phyloP scores from a whole-genome alignment of 805 yeast species.

The Metschnikowia kofuensis region DNA sequence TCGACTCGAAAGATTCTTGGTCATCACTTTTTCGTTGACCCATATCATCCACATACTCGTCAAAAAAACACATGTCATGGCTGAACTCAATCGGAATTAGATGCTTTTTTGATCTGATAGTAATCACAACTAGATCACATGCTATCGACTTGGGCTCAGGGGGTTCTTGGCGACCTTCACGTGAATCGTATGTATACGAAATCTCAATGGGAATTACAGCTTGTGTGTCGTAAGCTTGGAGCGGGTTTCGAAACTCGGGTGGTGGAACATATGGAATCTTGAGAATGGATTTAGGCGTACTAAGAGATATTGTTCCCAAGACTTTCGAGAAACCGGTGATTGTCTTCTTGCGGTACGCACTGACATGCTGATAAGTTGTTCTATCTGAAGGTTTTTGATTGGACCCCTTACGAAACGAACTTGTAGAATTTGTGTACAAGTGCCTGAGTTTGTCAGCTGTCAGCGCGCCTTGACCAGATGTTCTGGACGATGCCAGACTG shows the following conservation, averaged over 20 bases:
- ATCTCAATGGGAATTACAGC: conserved; percentile 34
- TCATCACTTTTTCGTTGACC: conserved; percentile 17
- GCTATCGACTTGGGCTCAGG: conserved; percentile 36
- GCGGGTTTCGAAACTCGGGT: conserved; percentile 20
- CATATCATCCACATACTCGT: conserved; percentile 29
- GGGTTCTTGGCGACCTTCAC: conserved; percentile 6
- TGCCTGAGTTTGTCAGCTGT: conserved; percentile 27
- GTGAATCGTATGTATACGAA: conserved; percentile 21
- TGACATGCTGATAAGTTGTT: conserved; percentile 28
- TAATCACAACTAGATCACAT: conserved; percentile 36
- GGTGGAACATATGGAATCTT: conserved; percentile 34
- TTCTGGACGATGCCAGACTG: conserved; percentile 11
- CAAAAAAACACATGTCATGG: conserved; percentile 38
- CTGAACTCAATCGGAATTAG: conserved; percentile 39
- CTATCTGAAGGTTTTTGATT: conserved; percentile 12
- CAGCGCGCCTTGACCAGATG: conserved; percentile 3
- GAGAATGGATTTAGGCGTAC: conserved; percentile 34
- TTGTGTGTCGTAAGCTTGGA: conserved; percentile 14
- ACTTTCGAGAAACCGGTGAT: conserved; percentile 31
- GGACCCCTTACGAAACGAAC: conserved; percentile 18
- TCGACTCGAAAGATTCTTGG: conserved; percentile 29
- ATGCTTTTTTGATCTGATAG: conserved; percentile 33
- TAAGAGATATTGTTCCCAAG: conserved; percentile 31
- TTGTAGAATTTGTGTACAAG: conserved; percentile 26
- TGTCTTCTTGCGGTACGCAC: conserved; percentile 32